Evolutionary conservation across 1,284 basidiomycete species (phyloP).

Genomic region (Ceratobasidium sp.): DNA sequence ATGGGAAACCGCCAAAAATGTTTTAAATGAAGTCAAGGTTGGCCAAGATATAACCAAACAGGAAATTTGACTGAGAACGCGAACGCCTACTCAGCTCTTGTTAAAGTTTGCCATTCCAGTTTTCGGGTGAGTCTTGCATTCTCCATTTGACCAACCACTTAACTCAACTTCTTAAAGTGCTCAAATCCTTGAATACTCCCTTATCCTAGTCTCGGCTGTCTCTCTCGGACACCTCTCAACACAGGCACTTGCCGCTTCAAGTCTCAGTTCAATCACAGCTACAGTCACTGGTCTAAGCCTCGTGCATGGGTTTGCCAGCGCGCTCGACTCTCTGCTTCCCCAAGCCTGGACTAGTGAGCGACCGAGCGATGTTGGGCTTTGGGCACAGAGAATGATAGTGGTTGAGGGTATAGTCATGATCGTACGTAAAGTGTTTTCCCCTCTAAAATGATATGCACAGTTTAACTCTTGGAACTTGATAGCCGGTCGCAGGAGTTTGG

Average conservation of each 20-base stretch:
- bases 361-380: conserved; percentile 87
- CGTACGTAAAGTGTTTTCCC: conserved; percentile 60
- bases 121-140: conserved; percentile 10
- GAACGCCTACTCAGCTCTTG: not conserved
- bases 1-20: not conserved
- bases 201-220: conserved; percentile 79
- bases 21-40: conserved; percentile 15
- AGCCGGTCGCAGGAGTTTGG: conserved; percentile 81
- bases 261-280: conserved; percentile 90
- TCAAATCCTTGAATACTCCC: conserved; percentile 78
- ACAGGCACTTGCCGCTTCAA: conserved; percentile 83
- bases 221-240: conserved; percentile 88
- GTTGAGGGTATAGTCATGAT: conserved; percentile 72
- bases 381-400: conserved; percentile 87
- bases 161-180: conserved; percentile 63
- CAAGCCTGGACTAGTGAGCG: conserved; percentile 89
- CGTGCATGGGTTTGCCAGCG: conserved; percentile 86
- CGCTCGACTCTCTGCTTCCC: conserved; percentile 90
- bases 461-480: conserved; percentile 9
- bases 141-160: not conserved
- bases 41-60: not conserved
- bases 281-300: conserved; percentile 75
- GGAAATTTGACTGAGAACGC: not conserved
- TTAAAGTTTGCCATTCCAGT: conserved; percentile 37
- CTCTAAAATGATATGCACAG: conserved; percentile 52